phyloP scores from a whole-genome alignment of 441 rosid species.

The Codiaeum variegatum region DNA sequence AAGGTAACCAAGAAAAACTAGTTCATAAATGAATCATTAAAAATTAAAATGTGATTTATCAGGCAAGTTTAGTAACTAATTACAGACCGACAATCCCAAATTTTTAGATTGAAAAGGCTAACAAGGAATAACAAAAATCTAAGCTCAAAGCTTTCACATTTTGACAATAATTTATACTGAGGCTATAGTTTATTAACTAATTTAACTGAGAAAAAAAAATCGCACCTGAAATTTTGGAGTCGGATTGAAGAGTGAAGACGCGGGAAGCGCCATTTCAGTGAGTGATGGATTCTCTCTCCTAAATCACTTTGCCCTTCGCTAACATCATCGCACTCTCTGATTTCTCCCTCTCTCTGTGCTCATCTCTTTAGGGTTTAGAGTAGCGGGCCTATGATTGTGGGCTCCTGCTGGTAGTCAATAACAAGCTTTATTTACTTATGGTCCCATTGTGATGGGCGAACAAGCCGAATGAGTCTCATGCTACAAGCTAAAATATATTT shows the following conservation, averaged over 20 bases:
- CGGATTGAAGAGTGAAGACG: constrained; percentile 14
- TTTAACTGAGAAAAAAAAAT: not conserved
- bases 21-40: not conserved
- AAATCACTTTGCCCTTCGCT: not conserved
- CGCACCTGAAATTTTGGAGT: constrained; percentile 27
- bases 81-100: not conserved
- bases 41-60: not conserved
- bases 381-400: not conserved
- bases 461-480: not conserved
- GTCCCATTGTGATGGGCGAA: not conserved
- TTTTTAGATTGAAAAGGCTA: not conserved
- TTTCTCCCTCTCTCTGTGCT: not conserved
- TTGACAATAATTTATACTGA: too few species aligned
- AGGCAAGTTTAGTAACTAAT: not conserved
- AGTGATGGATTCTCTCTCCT: not conserved
- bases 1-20: not conserved
- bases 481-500: too few species aligned
- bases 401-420: not conserved
- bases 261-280: constrained; percentile 26
- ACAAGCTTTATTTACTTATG: not conserved
- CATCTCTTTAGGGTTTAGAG: constrained; percentile 22
- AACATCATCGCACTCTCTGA: not conserved
- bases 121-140: not conserved
- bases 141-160: not conserved
- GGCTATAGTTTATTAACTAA: not conserved